phyloP scores from a whole-genome alignment of 2,329 filamentous ascomycete genomes.

The Cercospora sesami region DNA sequence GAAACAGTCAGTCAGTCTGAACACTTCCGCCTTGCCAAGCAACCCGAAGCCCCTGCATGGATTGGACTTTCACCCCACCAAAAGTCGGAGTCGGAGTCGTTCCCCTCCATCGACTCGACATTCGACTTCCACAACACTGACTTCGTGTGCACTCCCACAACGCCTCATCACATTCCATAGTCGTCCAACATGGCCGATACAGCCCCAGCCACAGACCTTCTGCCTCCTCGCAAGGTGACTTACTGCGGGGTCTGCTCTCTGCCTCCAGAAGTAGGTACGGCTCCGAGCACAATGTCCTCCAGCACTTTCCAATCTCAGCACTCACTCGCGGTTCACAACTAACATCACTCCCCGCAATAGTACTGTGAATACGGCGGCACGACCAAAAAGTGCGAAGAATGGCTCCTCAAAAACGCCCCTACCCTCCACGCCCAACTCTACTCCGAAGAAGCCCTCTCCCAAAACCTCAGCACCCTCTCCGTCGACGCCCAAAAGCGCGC shows the following conservation, averaged over 20 bases:
- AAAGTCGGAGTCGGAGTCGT: slow-evolving; percentile 9
- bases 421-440: slow-evolving; percentile 77
- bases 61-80: slow-evolving; percentile 12
- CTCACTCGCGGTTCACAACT: not conserved
- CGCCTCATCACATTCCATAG: not conserved
- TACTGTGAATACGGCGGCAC: slow-evolving; percentile 99
- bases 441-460: slow-evolving; percentile 72
- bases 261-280: slow-evolving; percentile 64
- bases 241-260: slow-evolving; percentile 68
- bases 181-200: slow-evolving; percentile 36
- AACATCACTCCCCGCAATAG: slow-evolving; percentile 49
- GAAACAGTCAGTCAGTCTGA: not conserved
- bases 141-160: not conserved
- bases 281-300: slow-evolving; percentile 16
- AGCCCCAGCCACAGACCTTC: slow-evolving; percentile 28
- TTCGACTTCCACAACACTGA: slow-evolving; percentile 2
- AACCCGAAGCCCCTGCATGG: slow-evolving; percentile 8
- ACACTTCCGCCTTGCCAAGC: not conserved
- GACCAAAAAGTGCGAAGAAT: slow-evolving; percentile 94
- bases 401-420: slow-evolving; percentile 75
- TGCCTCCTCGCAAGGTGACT: slow-evolving; percentile 54
- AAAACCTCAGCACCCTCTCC: slow-evolving; percentile 80
- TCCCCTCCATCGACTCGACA: slow-evolving; percentile 6
- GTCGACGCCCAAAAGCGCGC: slow-evolving; percentile 91
- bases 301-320: not conserved